Percentiles rank a stretch among this genome's conserved stretches.
phyloP scores from a whole-genome alignment of 257 asterid species.

The Solanum microdontum region DNA sequence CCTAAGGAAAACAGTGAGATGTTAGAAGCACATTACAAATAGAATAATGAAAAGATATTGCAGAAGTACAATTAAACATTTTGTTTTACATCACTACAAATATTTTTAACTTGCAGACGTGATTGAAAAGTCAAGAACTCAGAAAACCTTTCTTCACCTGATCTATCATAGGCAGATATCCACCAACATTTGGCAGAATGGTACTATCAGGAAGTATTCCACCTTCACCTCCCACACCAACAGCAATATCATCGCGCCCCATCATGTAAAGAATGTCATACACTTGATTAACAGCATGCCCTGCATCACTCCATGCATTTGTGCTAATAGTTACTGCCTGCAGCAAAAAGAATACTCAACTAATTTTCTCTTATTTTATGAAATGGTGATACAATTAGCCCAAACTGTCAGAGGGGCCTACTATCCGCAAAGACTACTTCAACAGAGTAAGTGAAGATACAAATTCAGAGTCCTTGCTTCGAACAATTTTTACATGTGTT shows the following conservation, averaged over 20 bases:
- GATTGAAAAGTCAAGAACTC: background rate
- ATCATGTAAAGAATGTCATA: constrained; percentile 82
- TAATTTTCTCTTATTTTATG: background rate
- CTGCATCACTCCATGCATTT: constrained; percentile 67
- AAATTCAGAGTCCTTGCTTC: background rate
- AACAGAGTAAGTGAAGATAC: background rate
- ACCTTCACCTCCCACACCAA: constrained; percentile 90
- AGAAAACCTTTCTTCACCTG: constrained; percentile 31
- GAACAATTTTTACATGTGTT: background rate
- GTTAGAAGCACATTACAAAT: background rate
- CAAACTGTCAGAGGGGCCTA: background rate
- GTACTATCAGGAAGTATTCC: constrained; percentile 63
- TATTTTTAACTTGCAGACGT: background rate
- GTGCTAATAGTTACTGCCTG: constrained; percentile 73
- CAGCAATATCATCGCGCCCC: constrained; percentile 72
- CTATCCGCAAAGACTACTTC: background rate
- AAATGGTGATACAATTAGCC: background rate
- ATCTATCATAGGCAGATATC: constrained; percentile 78
- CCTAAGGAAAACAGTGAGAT: constrained; percentile 21
- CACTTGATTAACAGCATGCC: constrained; percentile 63
- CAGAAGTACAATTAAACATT: background rate
- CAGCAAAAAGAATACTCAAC: background rate
- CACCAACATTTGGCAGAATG: constrained; percentile 59
- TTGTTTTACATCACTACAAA: background rate
- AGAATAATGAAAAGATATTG: background rate